Evolutionary conservation across 768 basidiomycete species (phyloP).

Genomic region (Rhodotorula babjevae): DNA sequence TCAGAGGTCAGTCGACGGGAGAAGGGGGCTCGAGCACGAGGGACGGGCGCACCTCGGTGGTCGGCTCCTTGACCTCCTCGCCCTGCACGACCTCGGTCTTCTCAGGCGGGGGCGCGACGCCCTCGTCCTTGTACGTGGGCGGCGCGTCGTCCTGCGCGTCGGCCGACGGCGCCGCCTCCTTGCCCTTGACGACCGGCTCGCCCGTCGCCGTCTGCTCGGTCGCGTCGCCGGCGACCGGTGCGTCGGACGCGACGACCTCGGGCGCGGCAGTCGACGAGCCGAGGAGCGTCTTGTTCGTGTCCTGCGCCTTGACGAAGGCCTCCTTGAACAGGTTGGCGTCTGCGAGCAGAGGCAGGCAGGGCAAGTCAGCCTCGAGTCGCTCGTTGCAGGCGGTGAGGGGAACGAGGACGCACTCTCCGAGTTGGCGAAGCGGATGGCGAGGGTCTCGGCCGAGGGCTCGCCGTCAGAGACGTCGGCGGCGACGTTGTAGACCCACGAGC

Average conservation of each 20-base stretch:
- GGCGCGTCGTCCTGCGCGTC: conserved; percentile 19
- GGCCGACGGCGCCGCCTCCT: conserved; percentile 19
- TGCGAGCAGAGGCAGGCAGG: conserved; percentile 46
- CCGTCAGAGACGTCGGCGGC: conserved; percentile 88
- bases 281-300: conserved; percentile 50
- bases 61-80: conserved; percentile 32
- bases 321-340: conserved; percentile 84
- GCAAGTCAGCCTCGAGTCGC: not conserved
- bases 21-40: not conserved
- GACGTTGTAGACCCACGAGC: conserved; percentile 89
- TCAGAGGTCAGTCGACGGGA: not conserved
- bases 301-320: conserved; percentile 54
- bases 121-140: conserved; percentile 31
- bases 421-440: conserved; percentile 97
- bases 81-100: conserved; percentile 33
- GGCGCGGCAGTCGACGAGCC: conserved; percentile 58
- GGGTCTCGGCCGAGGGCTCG: conserved; percentile 84
- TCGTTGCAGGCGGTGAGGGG: not conserved
- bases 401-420: conserved; percentile 68
- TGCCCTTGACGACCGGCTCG: conserved; percentile 33
- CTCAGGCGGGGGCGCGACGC: conserved; percentile 23
- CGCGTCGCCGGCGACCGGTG: conserved; percentile 40
- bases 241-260: conserved; percentile 44
- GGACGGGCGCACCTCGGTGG: conserved; percentile 18
- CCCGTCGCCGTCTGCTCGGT: conserved; percentile 28